phyloP scores from a whole-genome alignment of 805 yeast species.

The Sugiyamaella marilandica region DNA sequence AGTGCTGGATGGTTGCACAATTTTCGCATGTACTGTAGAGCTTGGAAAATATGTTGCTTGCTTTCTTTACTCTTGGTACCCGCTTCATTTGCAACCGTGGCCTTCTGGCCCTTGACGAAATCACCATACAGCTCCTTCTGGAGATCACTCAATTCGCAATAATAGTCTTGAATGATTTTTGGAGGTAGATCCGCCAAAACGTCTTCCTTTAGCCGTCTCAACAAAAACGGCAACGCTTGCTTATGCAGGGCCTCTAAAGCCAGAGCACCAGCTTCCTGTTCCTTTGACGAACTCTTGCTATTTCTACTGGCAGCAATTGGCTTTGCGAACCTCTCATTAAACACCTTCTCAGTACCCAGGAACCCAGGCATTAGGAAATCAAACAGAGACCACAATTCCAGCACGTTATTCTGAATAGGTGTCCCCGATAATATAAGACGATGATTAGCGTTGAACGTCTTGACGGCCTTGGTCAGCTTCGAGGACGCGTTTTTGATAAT shows the following conservation, averaged over 20 bases:
- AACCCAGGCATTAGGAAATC: conserved; percentile 99
- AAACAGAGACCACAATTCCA: conserved; percentile 95
- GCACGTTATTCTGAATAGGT: conserved; percentile 94
- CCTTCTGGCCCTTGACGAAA: conserved; percentile 81
- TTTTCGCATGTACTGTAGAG: conserved; percentile 94
- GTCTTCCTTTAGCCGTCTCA: conserved; percentile 93
- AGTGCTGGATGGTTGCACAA: conserved; percentile 94
- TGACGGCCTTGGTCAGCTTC: conserved; percentile 84
- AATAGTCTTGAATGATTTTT: conserved; percentile 95
- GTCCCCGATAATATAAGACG: conserved; percentile 91
- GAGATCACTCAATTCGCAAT: conserved; percentile 88
- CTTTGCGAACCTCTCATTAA: conserved; percentile 93
- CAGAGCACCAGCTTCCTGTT: conserved; percentile 94
- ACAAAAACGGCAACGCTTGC: conserved; percentile 93
- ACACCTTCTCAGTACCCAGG: conserved; percentile 87
- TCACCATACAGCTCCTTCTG: conserved; percentile 86
- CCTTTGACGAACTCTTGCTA: conserved; percentile 76
- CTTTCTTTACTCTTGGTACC: conserved; percentile 39
- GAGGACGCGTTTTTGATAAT: conserved; percentile 89
- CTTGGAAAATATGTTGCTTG: conserved; percentile 94
- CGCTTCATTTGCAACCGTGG: conserved; percentile 54
- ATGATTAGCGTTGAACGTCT: conserved; percentile 77
- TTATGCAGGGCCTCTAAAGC: conserved; percentile 95
- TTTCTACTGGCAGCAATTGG: conserved; percentile 94
- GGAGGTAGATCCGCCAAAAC: conserved; percentile 96